Evolutionary conservation across 2,329 filamentous ascomycete species (phyloP).

Genomic region (Phaeophleospora eucalypticola): DNA sequence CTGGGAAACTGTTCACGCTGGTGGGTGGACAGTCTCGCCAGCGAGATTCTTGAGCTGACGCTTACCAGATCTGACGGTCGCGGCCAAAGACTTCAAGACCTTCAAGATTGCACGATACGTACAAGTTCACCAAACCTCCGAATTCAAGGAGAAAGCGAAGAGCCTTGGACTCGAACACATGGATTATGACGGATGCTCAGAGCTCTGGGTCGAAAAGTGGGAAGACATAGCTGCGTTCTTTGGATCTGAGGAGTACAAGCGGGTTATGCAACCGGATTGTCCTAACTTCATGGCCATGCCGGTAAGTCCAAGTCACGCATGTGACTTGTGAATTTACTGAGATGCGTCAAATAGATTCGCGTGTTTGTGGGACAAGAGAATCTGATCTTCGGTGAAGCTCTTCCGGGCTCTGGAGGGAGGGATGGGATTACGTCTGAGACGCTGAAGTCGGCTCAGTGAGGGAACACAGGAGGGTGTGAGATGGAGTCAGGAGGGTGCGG

Average conservation of each 20-base stretch:
- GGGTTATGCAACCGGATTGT: slow-evolving; percentile 14
- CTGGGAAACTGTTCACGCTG: slow-evolving; percentile 33
- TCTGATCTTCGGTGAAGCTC: slow-evolving; percentile 13
- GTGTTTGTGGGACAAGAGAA: slow-evolving; percentile 30
- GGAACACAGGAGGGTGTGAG: no score
- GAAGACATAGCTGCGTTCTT: slow-evolving; percentile 8
- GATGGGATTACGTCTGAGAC: no score
- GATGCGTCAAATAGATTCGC: slow-evolving; percentile 12
- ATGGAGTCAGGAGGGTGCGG: no score
- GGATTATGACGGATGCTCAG: slow-evolving; percentile 15
- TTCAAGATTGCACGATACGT: slow-evolving; percentile 31
- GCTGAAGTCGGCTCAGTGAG: no score
- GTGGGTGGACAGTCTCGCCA: no score
- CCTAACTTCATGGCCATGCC: slow-evolving; percentile 28
- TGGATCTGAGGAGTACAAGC: slow-evolving; percentile 12
- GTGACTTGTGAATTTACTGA: no score
- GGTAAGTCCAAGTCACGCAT: background rate
- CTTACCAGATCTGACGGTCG: slow-evolving; percentile 32
- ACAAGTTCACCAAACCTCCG: slow-evolving; percentile 23
- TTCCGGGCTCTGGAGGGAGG: slow-evolving; percentile 13
- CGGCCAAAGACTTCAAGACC: slow-evolving; percentile 27
- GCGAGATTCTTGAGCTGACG: no score
- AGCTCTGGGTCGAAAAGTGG: slow-evolving; percentile 17
- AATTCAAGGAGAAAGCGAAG: slow-evolving; percentile 12
- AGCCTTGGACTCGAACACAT: slow-evolving; percentile 10